Conservation (phyloP, 1,139 yeast species). For the Yamadazyma oceani region DNA sequence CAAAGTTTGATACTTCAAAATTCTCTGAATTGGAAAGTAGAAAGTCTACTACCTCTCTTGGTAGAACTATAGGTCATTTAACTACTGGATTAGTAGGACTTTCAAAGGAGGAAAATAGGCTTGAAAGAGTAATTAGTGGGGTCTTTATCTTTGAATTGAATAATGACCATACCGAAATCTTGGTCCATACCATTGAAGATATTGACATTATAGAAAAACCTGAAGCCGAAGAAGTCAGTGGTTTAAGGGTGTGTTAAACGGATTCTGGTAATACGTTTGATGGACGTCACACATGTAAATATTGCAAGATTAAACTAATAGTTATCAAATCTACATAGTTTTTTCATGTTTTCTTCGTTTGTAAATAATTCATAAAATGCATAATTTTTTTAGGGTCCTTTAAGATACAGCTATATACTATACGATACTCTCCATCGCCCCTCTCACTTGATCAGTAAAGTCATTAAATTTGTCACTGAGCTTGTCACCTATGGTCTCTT, state of each 20-base stretch:
- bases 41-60: constrained; percentile 6
- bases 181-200: constrained; percentile 77
- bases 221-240: constrained; percentile 31
- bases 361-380: constrained; percentile 8
- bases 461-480: constrained; percentile 15
- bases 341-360: too few species aligned
- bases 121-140: constrained; percentile 62
- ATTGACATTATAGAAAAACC: constrained; percentile 60
- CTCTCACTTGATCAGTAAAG: constrained; percentile 18
- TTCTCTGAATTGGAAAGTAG: constrained; percentile 3
- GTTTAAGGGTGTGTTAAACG: constrained; percentile 29
- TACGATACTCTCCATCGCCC: constrained; percentile 1
- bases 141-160: constrained; percentile 75
- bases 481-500: constrained; percentile 10
- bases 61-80: constrained; percentile 20
- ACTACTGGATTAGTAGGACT: constrained; percentile 34
- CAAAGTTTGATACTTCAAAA: constrained; percentile 30
- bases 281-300: too few species aligned
- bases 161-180: constrained; percentile 53
- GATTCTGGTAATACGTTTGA: neutral
- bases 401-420: too few species aligned
- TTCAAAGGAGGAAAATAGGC: constrained; percentile 28
- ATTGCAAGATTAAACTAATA: too few species aligned
- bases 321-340: too few species aligned
- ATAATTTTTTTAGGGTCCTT: constrained; percentile 16